Evolutionary conservation across 2,329 filamentous ascomycete species (phyloP), one percentile per base, ranked within the genome.

Genomic region (Paecilomyces sp.): DNA sequence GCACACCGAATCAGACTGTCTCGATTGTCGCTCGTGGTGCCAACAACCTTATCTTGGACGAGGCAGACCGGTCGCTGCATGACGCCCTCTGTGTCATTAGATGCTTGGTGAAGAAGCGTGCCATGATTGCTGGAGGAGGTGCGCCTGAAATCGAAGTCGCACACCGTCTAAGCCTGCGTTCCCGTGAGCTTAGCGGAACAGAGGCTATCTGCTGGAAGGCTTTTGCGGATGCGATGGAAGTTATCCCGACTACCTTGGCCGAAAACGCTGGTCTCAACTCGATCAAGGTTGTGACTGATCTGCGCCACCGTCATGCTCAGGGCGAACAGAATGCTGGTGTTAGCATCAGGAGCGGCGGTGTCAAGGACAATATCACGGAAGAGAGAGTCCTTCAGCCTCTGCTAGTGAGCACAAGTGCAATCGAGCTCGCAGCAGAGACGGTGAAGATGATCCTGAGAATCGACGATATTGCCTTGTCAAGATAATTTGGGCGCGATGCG

Each of bases 201-300:
- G 94, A 99, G 76, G 87, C 92, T 47, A 97, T 97, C 72, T 99
- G 94, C 85, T 99, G 91, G 91, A 97, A 97, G 80, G 93, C 93
- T 0, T 99, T 99, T 72, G 94, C 95, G 1, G 93, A 99, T 65
- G 94, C 94, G 7, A 89, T 99, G 81, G 94, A 99, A 79, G 91
- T 99, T 51, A 90, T 99, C 58, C 94, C 95, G 13, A 97, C 93
- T 34, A 99, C 94, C 1, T 82, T 99, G 67, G 95, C 94, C 0
- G 94, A 99, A 80, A 99, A 99, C 69, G 94, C 94, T 0, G 94
- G 94, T 56, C 82, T 99, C 64, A 99, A 99, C 83, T 93, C 90
- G 75, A 99, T 99, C 83, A 96, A 95, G 80, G 94, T 99, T 30
- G 94, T 99, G 54, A 99, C 94, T 28, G 94, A 97, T 70, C 80